Evolutionary conservation across 192 early-diverging fungal genomes (phyloP).

Genomic region (Radiomyces spectabilis): DNA sequence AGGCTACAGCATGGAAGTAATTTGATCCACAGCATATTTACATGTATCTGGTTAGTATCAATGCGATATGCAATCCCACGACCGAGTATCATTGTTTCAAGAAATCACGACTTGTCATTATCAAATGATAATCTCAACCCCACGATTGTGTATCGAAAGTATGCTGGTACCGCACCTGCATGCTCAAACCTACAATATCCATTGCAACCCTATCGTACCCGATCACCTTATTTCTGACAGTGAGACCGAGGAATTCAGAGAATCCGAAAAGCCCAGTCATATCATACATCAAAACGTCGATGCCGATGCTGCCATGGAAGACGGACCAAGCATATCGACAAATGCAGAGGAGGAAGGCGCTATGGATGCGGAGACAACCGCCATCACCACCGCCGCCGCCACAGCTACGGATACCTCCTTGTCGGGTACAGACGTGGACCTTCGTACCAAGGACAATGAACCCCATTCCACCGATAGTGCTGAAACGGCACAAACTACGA

Average conservation of each 20-base stretch:
- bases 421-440: no score
- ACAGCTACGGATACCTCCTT: no score
- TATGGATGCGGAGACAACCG: background rate
- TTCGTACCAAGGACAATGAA: no score
- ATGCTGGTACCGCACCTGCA: constrained; percentile 36
- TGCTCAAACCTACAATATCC: constrained; percentile 45
- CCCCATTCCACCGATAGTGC: no score
- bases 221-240: constrained; percentile 25
- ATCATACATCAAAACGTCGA: no score
- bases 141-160: constrained; percentile 59
- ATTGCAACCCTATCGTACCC: constrained; percentile 54
- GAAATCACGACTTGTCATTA: constrained; percentile 73
- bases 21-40: no score
- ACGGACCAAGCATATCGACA: background rate
- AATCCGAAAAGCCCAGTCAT: no score
- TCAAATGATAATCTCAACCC: constrained; percentile 68
- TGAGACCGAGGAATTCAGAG: no score
- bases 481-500: no score
- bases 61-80: constrained; percentile 52
- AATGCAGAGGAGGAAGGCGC: background rate
- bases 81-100: constrained; percentile 55
- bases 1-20: no score
- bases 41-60: constrained; percentile 49
- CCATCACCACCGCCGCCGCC: no score
- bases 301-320: background rate